These are phyloP conservation scores for Trametes polyzona DNA, from an alignment of 1,284 basidiomycete genomes.

Conservation along the genomic window DNA sequence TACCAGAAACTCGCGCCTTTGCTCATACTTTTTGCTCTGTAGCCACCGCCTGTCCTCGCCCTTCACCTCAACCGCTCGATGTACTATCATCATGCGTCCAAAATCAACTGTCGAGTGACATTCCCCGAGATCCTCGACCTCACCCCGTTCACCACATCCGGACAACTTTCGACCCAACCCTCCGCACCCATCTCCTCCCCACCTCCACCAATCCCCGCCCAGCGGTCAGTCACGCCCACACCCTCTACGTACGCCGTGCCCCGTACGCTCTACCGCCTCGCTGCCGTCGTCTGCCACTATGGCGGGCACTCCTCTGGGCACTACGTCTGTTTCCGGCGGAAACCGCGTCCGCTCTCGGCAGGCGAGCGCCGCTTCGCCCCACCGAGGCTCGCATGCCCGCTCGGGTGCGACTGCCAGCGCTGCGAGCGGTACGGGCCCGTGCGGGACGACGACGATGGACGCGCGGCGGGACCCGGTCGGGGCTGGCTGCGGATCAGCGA, in stretches of 20 bases:
- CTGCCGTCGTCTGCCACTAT: conserved; percentile 87
- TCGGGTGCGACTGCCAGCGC: conserved; percentile 48
- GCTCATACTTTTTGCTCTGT: conserved; percentile 15
- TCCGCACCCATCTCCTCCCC: conserved; percentile 68
- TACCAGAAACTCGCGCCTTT: not conserved
- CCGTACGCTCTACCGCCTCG: conserved; percentile 77
- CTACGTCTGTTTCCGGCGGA: conserved; percentile 88
- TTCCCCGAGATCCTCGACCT: conserved; percentile 89
- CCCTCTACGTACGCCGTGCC: conserved; percentile 52
- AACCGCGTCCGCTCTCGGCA: conserved; percentile 54
- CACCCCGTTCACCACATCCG: conserved; percentile 80
- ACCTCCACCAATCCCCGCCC: conserved; percentile 33
- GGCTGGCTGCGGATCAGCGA: conserved; percentile 90
- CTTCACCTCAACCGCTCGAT: conserved; percentile 89
- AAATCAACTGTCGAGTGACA: conserved; percentile 79
- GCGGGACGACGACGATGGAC: conserved; percentile 38
- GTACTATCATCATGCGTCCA: conserved; percentile 74
- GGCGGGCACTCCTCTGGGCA: conserved; percentile 91
- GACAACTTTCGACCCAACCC: conserved; percentile 70
- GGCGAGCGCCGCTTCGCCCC: conserved; percentile 44
- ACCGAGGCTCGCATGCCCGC: conserved; percentile 52
- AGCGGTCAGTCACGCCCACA: conserved; percentile 57
- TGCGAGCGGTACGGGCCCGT: conserved; percentile 46
- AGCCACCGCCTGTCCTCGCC: conserved; percentile 83
- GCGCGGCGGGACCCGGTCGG: conserved; percentile 34